A percentile compares a stretch with the other conserved stretches of the same genome.
Conservation (phyloP, 78 protist species). For the Dictyostelium purpureum region DNA sequence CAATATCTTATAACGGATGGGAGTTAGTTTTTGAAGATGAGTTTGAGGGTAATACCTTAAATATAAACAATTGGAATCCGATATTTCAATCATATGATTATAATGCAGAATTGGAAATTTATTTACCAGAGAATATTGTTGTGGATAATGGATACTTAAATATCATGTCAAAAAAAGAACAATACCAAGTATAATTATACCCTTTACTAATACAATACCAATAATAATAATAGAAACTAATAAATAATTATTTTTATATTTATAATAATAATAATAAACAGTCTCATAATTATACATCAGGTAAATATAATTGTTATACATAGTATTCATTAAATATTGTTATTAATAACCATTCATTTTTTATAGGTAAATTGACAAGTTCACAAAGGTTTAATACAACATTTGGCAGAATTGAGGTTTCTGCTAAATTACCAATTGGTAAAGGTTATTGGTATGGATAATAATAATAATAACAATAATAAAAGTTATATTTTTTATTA, state of each 20-base stretch:
- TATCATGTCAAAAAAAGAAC: background rate
- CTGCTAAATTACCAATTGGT: background rate
- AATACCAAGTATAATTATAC: slow-evolving; percentile 11
- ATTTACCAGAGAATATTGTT: background rate
- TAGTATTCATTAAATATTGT: no score
- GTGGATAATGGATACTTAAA: slow-evolving; percentile 5
- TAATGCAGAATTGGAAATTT: background rate
- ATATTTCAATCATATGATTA: background rate
- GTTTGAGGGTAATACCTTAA: background rate
- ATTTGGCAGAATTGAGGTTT: background rate
- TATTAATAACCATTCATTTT: no score
- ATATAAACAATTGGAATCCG: background rate
- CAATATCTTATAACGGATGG: slow-evolving; percentile 22
- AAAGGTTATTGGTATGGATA: background rate
- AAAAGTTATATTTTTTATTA: no score
- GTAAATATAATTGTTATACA: no score
- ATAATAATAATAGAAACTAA: no score
- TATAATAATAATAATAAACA: no score
- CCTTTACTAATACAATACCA: no score
- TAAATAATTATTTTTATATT: no score
- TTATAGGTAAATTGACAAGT: background rate
- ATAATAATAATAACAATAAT: no score
- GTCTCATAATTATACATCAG: slow-evolving; percentile 15
- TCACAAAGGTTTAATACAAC: background rate
- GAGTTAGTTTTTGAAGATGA: background rate